Conservation (phyloP, 148 eudicot species). For the Heliosperma pusillum region DNA sequence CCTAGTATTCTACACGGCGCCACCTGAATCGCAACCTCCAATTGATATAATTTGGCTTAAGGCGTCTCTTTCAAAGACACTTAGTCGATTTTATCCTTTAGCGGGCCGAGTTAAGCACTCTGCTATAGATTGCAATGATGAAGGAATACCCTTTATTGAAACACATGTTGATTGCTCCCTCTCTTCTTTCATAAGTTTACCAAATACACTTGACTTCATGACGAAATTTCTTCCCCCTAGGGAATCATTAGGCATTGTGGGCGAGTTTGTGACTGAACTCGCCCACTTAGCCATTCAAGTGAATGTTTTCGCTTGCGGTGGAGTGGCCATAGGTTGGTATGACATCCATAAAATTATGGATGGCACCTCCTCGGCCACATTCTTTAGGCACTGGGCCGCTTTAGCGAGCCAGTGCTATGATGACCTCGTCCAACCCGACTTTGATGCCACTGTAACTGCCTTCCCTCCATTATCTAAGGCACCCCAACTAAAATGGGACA, state of each 20-base stretch:
- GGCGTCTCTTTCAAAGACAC: constrained; percentile 8
- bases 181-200: background rate
- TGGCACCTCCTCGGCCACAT: constrained; percentile 13
- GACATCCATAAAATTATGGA: constrained; percentile 23
- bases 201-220: background rate
- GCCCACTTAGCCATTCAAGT: constrained; percentile 14
- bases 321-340: constrained; percentile 22
- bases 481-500: background rate
- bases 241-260: background rate
- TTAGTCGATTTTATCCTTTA: constrained; percentile 17
- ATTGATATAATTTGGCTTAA: constrained; percentile 1
- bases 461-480: constrained; percentile 17
- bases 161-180: constrained; percentile 11
- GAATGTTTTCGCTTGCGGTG: constrained; percentile 15
- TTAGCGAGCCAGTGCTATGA: background rate
- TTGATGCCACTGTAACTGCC: constrained; percentile 9
- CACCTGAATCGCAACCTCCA: background rate
- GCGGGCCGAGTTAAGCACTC: constrained; percentile 21
- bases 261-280: background rate
- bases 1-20: constrained; percentile 9
- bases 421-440: background rate
- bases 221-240: constrained; percentile 9
- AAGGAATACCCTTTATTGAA: constrained; percentile 20
- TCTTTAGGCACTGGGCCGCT: constrained; percentile 20
- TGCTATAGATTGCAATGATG: constrained; percentile 9